Conservation (phyloP, 768 basidiomycete genomes). For the Kwoniella dejecticola region DNA sequence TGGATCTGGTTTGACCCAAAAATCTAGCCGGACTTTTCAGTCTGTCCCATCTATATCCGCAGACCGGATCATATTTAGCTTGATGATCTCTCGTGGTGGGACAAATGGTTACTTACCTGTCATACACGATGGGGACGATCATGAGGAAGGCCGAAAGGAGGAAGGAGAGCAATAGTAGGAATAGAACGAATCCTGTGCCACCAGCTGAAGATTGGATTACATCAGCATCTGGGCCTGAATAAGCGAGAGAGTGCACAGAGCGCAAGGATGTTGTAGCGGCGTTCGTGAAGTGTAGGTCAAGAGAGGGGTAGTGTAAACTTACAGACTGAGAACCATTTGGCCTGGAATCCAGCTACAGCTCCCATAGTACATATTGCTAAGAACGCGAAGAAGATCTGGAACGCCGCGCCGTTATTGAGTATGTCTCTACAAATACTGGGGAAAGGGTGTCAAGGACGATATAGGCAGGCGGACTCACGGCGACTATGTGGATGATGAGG, state of each 20-base stretch:
- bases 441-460: too few species aligned
- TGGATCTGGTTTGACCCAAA: slow-evolving; percentile 77
- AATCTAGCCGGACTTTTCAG: slow-evolving; percentile 74
- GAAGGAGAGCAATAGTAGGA: slow-evolving; percentile 72
- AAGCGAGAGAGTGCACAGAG: too few species aligned
- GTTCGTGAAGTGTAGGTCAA: too few species aligned
- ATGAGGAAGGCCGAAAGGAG: slow-evolving; percentile 73
- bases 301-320: slow-evolving; percentile 55
- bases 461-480: slow-evolving; percentile 13
- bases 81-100: not conserved
- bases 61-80: not conserved
- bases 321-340: slow-evolving; percentile 87
- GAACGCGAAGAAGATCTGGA: slow-evolving; percentile 92
- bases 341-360: slow-evolving; percentile 83
- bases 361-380: slow-evolving; percentile 89
- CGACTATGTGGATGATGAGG: slow-evolving; percentile 19
- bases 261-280: too few species aligned
- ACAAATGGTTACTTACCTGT: slow-evolving; percentile 38
- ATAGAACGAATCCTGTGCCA: slow-evolving; percentile 80
- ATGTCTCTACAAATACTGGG: too few species aligned
- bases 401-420: too few species aligned
- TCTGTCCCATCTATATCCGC: slow-evolving; percentile 69
- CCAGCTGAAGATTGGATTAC: slow-evolving; percentile 65
- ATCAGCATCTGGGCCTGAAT: too few species aligned
- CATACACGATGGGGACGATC: slow-evolving; percentile 60